Conservation (phyloP, 1,284 basidiomycete species). For the Austroboletus novae-zelandiae region DNA sequence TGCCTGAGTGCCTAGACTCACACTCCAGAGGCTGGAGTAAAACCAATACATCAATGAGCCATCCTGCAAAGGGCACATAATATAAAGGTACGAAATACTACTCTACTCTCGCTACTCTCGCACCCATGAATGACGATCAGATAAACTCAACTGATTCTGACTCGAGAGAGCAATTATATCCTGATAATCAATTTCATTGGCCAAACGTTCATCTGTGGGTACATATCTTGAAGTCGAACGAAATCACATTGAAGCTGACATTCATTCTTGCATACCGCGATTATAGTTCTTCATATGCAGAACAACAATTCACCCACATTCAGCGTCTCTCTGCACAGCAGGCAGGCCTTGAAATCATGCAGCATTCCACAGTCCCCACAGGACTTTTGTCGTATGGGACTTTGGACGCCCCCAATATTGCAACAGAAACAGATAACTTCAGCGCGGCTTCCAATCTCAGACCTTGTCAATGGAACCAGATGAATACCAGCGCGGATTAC, state of each 20-base stretch:
- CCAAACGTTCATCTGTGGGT: constrained; percentile 3
- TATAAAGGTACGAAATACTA: no score
- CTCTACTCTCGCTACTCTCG: no score
- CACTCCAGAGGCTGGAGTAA: no score
- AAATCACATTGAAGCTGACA: constrained; percentile 4
- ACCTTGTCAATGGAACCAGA: not conserved
- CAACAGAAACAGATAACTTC: not conserved
- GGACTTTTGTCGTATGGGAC: not conserved
- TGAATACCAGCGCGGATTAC: no score
- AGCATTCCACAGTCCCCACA: not conserved
- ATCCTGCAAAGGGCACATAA: no score
- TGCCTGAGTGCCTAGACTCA: no score
- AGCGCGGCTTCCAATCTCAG: not conserved
- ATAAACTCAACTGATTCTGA: no score
- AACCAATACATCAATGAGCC: no score
- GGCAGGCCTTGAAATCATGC: not conserved
- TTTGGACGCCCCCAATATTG: not conserved
- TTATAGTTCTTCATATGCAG: constrained; percentile 1
- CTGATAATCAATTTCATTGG: not conserved
- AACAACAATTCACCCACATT: not conserved
- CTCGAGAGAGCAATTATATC: no score
- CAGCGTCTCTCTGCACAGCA: no score
- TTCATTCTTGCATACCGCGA: not conserved
- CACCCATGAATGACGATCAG: no score
- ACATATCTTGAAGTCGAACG: not conserved